phyloP scores from a whole-genome alignment of 1,139 yeast species.

The Pichia sp. region DNA sequence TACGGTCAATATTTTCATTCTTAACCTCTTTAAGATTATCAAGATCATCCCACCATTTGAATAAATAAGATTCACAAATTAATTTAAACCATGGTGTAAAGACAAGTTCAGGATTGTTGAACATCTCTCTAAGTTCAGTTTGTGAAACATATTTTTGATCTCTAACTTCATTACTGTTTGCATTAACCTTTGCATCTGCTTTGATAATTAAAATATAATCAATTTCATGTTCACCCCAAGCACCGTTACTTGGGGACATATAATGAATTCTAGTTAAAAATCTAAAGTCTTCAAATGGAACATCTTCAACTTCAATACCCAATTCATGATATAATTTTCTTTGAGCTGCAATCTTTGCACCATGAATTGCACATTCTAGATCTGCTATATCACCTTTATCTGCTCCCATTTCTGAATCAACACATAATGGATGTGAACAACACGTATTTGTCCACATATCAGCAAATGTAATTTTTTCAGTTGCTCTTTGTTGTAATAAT shows the following conservation, averaged over 20 bases:
- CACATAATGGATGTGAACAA: slow-evolving; percentile 93
- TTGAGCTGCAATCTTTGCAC: slow-evolving; percentile 84
- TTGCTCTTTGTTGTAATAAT: slow-evolving; percentile 79
- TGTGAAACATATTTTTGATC: slow-evolving; percentile 71
- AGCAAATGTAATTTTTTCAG: slow-evolving; percentile 94
- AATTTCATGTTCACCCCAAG: slow-evolving; percentile 98
- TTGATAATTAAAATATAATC: slow-evolving; percentile 84
- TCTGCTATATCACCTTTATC: slow-evolving; percentile 29
- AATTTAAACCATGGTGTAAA: slow-evolving; percentile 98
- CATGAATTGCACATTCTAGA: slow-evolving; percentile 56
- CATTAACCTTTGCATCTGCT: slow-evolving; percentile 47
- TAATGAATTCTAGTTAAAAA: slow-evolving; percentile 92
- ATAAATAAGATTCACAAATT: slow-evolving; percentile 84
- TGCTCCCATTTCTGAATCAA: slow-evolving; percentile 69
- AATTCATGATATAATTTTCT: slow-evolving; percentile 89
- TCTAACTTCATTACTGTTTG: slow-evolving; percentile 76
- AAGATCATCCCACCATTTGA: slow-evolving; percentile 88
- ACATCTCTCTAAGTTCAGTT: slow-evolving; percentile 66
- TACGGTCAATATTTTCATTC: slow-evolving; percentile 43
- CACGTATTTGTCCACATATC: slow-evolving; percentile 98
- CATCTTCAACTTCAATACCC: slow-evolving; percentile 57
- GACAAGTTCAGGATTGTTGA: slow-evolving; percentile 49
- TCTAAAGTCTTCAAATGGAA: slow-evolving; percentile 65
- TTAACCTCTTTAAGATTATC: slow-evolving; percentile 46
- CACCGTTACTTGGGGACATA: slow-evolving; percentile 74